A percentile compares a stretch with the other conserved stretches of the same genome.
These are phyloP conservation scores for Pseudocercospora cruenta DNA, from an alignment of 2,329 filamentous ascomycete genomes.

Conservation along the genomic window DNA sequence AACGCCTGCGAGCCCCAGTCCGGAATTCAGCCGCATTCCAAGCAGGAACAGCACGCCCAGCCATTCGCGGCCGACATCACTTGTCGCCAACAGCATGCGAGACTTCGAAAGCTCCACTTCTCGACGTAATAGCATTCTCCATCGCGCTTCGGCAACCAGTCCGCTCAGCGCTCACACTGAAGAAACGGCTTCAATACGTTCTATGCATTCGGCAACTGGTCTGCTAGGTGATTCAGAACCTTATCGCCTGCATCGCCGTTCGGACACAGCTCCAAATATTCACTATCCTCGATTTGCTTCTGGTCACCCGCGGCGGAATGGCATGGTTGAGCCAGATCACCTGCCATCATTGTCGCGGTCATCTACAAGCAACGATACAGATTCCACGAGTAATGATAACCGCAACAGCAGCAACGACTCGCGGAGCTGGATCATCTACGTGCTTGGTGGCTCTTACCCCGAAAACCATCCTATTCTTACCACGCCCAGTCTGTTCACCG, in stretches of 20 bases:
- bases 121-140: constrained; percentile 36
- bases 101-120: constrained; percentile 35
- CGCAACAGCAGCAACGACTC: constrained; percentile 48
- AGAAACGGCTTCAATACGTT: constrained; percentile 39
- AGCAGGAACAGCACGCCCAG: constrained; percentile 39
- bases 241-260: constrained; percentile 37
- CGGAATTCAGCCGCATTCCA: constrained; percentile 54
- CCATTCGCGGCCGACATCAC: constrained; percentile 38
- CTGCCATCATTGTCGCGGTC: constrained; percentile 54
- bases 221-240: constrained; percentile 34
- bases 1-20: constrained; percentile 62
- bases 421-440: constrained; percentile 73
- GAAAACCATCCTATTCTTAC: constrained; percentile 72
- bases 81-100: constrained; percentile 38
- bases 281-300: constrained; percentile 60
- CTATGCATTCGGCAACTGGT: constrained; percentile 37
- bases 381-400: constrained; percentile 33
- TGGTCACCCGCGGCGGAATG: constrained; percentile 65
- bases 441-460: constrained; percentile 70
- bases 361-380: constrained; percentile 36
- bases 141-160: constrained; percentile 33
- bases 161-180: constrained; percentile 39
- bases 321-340: constrained; percentile 61
- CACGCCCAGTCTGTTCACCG: constrained; percentile 70
- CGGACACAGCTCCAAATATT: constrained; percentile 42